Evolutionary conservation across 2,329 filamentous ascomycete genomes (phyloP), one percentile per base, ranked within the genome.

Genomic region (Xylaria sp.): DNA sequence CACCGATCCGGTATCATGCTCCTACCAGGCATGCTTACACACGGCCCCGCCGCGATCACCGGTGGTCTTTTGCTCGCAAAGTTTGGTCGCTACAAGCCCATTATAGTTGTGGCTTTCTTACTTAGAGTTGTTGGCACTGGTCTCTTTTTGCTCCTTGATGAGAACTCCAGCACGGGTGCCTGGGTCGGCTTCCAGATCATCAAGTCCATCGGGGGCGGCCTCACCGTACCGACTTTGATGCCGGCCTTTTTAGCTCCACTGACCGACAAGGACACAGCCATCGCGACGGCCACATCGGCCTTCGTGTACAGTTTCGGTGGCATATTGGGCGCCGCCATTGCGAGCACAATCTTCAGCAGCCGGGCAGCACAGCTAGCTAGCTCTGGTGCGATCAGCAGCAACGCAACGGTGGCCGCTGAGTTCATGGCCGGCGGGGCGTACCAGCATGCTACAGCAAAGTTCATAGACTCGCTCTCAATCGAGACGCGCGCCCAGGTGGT

Each of bases 111-210:
- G 1, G 72, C 65, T 7, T 73, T 65, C 57, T 56, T 68, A 3
- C 57, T 79, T 13, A 66, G 67, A 7, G 71, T 73, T 0, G n/a
- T 79, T 4, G 75, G 75, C 0, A 54, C 74, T 0, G 79, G 78
- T 0, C 63, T 80, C 1, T 72, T 77, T 15, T 71, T 74, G 4
- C 46, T 77, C 0, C 71, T 78, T n/a, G 65, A 70, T 3, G 56
- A 68, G 1, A 62, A 70, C 6, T 75, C 77, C 0, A 64, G 72
- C 1, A 69, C 72, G 0, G 71, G 67, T 0, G 68, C 62, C 4
- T 80, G 77, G 76, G 71, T 77, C 4, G 58, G 73, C 43, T 72
- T 77, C 41, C 75, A 79, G 54, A 59, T 76, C 4, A 51, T 78
- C 33, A 67, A 66, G 0, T 76, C 75, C 0, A 54, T 73, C 4